A percentile compares a stretch with the other conserved stretches of the same genome.
These are phyloP conservation scores for Omphalea diandra DNA, from an alignment of 441 rosid genomes.

Conservation along the genomic window DNA sequence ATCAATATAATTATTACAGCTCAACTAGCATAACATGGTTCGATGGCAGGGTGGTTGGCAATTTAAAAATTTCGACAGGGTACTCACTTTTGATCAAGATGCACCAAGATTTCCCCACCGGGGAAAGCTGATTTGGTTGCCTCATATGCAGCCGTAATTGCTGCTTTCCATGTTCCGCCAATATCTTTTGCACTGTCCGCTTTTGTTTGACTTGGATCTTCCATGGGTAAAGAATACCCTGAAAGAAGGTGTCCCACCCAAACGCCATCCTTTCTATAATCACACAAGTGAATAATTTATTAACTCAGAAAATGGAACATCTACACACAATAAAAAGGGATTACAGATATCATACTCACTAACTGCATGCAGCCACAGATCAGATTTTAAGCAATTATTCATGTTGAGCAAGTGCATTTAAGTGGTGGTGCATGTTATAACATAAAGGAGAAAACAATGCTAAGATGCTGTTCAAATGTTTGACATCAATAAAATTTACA, in stretches of 20 bases:
- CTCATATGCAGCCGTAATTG: conserved; percentile 65
- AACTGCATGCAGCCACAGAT: background rate
- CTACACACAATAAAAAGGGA: background rate
- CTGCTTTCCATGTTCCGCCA: conserved; percentile 69
- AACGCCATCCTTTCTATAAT: conserved; percentile 59
- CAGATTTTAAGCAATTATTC: background rate
- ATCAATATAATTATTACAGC: background rate
- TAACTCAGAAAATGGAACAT: background rate
- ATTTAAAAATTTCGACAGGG: background rate
- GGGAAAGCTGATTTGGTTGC: conserved; percentile 78
- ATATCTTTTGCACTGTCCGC: conserved; percentile 32
- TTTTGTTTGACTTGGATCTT: conserved; percentile 49
- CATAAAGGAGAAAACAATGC: background rate
- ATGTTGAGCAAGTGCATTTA: background rate
- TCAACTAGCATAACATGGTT: background rate
- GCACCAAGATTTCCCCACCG: conserved; percentile 67
- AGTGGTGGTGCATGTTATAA: background rate
- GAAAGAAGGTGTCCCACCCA: conserved; percentile 90
- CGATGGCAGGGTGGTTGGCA: background rate
- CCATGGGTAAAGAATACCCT: conserved; percentile 79
- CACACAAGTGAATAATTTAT: background rate
- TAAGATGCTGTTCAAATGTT: background rate
- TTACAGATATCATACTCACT: background rate
- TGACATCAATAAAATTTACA: background rate
- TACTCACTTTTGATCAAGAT: conserved; percentile 81